These are phyloP conservation scores for Patellifolia procumbens DNA, from an alignment of 179 eudicot species.

Conservation along the genomic window DNA sequence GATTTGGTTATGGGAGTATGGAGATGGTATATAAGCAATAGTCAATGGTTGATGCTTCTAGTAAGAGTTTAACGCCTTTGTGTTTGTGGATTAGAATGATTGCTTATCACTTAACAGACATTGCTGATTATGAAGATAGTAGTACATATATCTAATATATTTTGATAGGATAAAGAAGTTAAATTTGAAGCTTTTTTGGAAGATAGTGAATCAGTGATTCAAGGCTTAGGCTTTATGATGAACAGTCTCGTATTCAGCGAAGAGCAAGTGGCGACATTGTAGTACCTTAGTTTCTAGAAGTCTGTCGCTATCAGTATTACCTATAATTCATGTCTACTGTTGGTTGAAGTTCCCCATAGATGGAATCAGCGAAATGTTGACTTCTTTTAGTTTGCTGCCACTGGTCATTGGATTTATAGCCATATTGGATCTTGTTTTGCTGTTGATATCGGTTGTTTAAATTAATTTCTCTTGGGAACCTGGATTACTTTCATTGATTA, in stretches of 20 bases:
- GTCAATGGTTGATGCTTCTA: neutral
- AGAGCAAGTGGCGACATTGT: neutral
- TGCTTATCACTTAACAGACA: neutral
- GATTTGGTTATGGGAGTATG: neutral
- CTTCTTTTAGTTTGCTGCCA: neutral
- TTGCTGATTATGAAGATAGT: neutral
- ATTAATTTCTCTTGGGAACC: neutral
- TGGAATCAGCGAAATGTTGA: neutral
- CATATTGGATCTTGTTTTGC: neutral
- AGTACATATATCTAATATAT: neutral
- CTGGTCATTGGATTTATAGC: neutral
- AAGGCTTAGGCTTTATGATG: neutral
- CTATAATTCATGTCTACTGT: neutral
- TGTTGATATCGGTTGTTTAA: neutral
- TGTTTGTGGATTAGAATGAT: neutral
- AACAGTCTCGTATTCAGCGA: neutral
- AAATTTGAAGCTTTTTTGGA: neutral
- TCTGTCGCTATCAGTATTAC: neutral
- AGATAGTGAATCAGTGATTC: neutral
- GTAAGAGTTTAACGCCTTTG: neutral
- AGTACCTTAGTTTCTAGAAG: neutral
- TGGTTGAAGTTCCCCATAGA: neutral
- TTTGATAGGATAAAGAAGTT: neutral
- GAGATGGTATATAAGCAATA: neutral
- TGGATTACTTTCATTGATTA: neutral